Evolutionary conservation across 495 filamentous ascomycete species (phyloP).

Genomic region (Annulohypoxylon bovei): DNA sequence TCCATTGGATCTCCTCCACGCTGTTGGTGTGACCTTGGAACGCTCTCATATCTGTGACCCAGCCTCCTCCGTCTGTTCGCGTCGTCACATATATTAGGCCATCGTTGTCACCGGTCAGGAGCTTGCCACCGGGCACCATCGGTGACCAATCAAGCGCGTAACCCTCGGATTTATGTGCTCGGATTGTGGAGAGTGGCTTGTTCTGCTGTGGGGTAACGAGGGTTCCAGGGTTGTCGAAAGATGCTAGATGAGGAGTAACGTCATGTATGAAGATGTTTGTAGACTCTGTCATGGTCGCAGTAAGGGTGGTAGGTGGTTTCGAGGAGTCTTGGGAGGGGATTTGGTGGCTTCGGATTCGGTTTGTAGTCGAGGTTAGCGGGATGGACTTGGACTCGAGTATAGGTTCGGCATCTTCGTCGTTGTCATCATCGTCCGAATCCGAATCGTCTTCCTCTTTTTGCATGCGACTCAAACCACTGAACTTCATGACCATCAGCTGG

Average conservation of each 20-base stretch:
- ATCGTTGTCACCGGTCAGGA: constrained; percentile 90
- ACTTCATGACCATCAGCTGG: constrained; percentile 92
- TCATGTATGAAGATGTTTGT: constrained; percentile 92
- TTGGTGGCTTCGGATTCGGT: constrained; percentile 88
- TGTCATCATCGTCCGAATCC: constrained; percentile 76
- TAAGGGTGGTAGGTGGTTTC: constrained; percentile 78
- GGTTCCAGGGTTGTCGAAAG: constrained; percentile 89
- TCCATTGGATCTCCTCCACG: constrained; percentile 97
- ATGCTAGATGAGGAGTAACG: constrained; percentile 82
- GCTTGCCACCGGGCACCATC: constrained; percentile 74
- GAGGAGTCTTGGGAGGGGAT: constrained; percentile 73
- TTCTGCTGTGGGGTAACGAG: constrained; percentile 80
- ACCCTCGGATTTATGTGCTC: constrained; percentile 91
- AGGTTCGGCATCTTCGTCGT: constrained; percentile 85
- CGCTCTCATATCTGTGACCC: constrained; percentile 81
- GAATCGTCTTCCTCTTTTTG: constrained; percentile 69
- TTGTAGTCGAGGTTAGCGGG: constrained; percentile 83
- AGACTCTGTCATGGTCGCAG: constrained; percentile 91
- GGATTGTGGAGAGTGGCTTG: constrained; percentile 84
- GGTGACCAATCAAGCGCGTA: constrained; percentile 97
- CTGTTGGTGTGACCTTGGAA: constrained; percentile 85
- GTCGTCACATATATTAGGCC: constrained; percentile 89
- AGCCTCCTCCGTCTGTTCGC: constrained; percentile 84
- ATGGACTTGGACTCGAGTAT: constrained; percentile 94
- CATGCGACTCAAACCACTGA: constrained; percentile 89